Evolutionary conservation across 352 stramenopile genomes (phyloP).

Genomic region (Globisporangium camurandrum): DNA sequence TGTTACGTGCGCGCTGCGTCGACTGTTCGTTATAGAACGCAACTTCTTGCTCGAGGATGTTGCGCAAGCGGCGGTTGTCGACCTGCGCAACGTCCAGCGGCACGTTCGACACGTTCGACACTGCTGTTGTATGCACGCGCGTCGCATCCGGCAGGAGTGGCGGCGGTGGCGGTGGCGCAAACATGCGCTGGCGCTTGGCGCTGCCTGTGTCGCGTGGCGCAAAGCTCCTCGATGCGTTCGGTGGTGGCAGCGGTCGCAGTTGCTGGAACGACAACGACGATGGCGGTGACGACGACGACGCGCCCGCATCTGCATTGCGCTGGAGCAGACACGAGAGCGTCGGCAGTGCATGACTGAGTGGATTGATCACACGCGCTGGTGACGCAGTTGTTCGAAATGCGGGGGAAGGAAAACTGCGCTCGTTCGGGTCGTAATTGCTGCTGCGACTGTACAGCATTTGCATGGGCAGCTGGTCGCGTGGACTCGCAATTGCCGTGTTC

Average conservation of each 20-base stretch:
- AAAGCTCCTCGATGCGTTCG: neutral
- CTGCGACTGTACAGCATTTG: no score
- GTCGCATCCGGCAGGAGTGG: neutral
- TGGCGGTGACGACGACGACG: neutral
- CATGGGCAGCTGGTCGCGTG: neutral
- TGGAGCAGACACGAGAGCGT: constrained; percentile 15
- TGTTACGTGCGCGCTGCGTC: neutral
- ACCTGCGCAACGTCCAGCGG: constrained; percentile 1
- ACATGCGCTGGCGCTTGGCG: constrained; percentile 12
- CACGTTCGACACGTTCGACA: no score
- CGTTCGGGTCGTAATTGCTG: no score
- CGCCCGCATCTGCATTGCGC: constrained; percentile 5
- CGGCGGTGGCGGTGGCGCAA: neutral
- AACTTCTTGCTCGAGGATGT: constrained; percentile 12
- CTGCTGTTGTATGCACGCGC: neutral
- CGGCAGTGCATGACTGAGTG: constrained; percentile 6
- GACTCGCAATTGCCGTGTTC: neutral
- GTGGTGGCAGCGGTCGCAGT: no score
- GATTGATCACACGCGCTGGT: no score
- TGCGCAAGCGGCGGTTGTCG: constrained; percentile 11
- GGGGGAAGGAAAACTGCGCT: no score
- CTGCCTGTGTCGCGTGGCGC: neutral
- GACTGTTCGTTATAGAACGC: constrained; percentile 12
- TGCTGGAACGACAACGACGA: no score
- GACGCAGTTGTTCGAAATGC: no score